Percentiles rank a stretch among this genome's conserved stretches.
These are phyloP conservation scores for Knufia fluminis DNA, from an alignment of 2,329 filamentous ascomycete genomes.

Conservation along the genomic window DNA sequence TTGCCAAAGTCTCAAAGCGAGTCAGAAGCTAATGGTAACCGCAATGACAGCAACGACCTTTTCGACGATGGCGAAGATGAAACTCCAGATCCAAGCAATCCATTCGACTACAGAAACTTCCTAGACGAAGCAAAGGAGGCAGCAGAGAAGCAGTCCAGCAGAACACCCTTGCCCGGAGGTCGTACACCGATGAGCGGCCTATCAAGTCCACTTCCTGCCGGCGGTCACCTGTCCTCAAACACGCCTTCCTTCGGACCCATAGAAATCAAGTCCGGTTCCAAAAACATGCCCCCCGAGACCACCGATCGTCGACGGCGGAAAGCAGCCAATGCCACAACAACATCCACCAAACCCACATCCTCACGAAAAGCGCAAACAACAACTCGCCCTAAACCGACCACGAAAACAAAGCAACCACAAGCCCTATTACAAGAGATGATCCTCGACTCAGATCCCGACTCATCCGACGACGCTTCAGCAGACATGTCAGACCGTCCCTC, in stretches of 20 bases:
- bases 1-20: conserved; percentile 15
- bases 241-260: conserved; percentile 28
- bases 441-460: conserved; percentile 16
- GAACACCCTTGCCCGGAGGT: conserved; percentile 19
- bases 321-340: conserved; percentile 2
- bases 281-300: background rate
- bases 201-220: conserved; percentile 29
- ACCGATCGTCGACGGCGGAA: conserved; percentile 6
- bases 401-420: conserved; percentile 2
- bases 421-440: conserved; percentile 15
- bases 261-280: conserved; percentile 10
- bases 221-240: conserved; percentile 24
- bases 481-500: conserved; percentile 1
- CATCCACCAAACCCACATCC: conserved; percentile 18
- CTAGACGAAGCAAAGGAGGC: conserved; percentile 33
- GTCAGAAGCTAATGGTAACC: conserved; percentile 28
- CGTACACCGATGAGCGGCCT: conserved; percentile 27
- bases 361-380: conserved; percentile 10
- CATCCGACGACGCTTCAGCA: conserved; percentile 2
- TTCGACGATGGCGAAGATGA: conserved; percentile 31
- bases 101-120: conserved; percentile 43
- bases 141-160: conserved; percentile 24
- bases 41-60: conserved; percentile 21
- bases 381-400: background rate
- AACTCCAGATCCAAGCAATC: conserved; percentile 36